These are phyloP conservation scores for Immersiella caudata DNA, from an alignment of 495 filamentous ascomycete species.

Conservation along the genomic window DNA sequence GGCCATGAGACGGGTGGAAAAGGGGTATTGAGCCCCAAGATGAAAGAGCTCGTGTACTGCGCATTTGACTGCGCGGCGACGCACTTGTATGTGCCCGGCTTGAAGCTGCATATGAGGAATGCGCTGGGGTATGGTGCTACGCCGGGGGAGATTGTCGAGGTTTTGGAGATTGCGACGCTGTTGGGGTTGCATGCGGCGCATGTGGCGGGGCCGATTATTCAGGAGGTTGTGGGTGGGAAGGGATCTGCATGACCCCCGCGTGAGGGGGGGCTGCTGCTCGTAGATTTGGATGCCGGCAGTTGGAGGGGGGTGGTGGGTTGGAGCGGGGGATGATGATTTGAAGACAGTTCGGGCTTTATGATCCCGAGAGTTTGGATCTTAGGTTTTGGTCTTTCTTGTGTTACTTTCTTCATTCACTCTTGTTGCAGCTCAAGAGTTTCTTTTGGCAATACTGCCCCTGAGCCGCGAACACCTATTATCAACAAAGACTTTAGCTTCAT, in stretches of 20 bases:
- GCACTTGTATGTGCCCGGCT: constrained; percentile 47
- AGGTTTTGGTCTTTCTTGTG: no score
- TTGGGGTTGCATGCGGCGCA: constrained; percentile 44
- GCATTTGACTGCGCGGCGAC: constrained; percentile 50
- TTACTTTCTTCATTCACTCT: no score
- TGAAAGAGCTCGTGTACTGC: constrained; percentile 50
- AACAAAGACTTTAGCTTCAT: no score
- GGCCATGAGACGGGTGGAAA: constrained; percentile 16
- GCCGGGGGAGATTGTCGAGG: constrained; percentile 49
- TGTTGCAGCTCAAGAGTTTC: no score
- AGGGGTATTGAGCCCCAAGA: constrained; percentile 43
- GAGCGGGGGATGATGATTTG: no score
- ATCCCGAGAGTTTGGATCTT: no score
- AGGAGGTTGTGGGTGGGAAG: constrained; percentile 13
- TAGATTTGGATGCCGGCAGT: no score
- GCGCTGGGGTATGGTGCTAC: constrained; percentile 47
- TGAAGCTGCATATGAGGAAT: constrained; percentile 52
- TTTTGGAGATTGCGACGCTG: constrained; percentile 47
- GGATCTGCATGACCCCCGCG: neutral
- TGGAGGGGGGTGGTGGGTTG: no score
- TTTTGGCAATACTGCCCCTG: no score
- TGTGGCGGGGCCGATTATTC: constrained; percentile 38
- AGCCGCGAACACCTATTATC: no score
- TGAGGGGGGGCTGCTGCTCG: neutral
- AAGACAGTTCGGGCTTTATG: no score